Evolutionary conservation across 345 rosid genomes (phyloP).

Genomic region (Lepidium africanum): DNA sequence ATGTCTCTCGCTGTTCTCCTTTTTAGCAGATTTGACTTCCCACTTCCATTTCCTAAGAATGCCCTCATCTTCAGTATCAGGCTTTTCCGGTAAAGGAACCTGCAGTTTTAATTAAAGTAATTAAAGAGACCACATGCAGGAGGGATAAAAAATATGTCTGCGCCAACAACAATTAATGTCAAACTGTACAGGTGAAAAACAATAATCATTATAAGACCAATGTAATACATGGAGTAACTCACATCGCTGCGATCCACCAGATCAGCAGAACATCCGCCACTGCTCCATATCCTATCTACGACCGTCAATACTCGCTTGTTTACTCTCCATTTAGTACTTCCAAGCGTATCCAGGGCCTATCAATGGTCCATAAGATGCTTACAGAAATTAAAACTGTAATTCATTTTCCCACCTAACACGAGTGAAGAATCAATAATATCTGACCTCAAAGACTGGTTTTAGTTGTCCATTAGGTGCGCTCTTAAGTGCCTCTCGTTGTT

Average conservation of each 20-base stretch:
- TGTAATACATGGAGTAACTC: conserved; percentile 29
- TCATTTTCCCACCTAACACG: background rate
- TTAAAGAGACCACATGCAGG: background rate
- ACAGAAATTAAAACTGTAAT: conserved; percentile 2
- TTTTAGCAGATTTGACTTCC: conserved; percentile 45
- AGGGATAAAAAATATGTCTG: background rate
- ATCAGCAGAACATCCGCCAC: conserved; percentile 62
- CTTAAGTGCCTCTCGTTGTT: conserved; percentile 73
- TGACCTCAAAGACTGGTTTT: conserved; percentile 75
- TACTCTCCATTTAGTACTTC: conserved; percentile 72
- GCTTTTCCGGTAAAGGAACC: conserved; percentile 74
- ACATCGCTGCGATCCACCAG: conserved; percentile 70
- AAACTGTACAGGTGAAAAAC: background rate
- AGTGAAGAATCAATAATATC: conserved; percentile 7
- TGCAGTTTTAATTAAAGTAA: conserved; percentile 23
- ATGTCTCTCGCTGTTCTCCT: conserved; percentile 79
- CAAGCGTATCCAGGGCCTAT: conserved; percentile 82
- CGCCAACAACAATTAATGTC: background rate
- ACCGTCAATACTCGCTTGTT: conserved; percentile 58
- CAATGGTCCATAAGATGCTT: conserved; percentile 1
- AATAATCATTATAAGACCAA: background rate
- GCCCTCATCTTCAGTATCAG: conserved; percentile 68
- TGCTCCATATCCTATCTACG: conserved; percentile 73
- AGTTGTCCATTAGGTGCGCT: conserved; percentile 58
- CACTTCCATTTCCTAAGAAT: conserved; percentile 66